phyloP scores from a whole-genome alignment of 352 stramenopile species.

The Phytopythium ostracodes region DNA sequence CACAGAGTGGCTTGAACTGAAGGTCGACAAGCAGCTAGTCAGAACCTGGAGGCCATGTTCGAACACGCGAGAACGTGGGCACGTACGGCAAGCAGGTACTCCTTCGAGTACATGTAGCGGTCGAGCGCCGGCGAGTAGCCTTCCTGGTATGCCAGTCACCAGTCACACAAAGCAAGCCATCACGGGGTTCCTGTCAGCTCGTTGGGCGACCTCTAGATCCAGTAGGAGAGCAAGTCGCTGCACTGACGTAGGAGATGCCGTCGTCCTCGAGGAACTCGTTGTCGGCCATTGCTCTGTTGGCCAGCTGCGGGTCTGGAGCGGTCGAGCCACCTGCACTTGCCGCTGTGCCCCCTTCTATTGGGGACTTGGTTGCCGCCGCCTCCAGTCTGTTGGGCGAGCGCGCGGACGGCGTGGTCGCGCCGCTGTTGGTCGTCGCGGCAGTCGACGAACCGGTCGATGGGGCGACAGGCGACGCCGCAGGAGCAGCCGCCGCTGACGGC shows the following conservation, averaged over 20 bases:
- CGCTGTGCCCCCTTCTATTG: neutral
- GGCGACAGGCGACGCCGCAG: conserved; percentile 15
- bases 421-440: conserved; percentile 3
- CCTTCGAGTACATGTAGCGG: conserved; percentile 55
- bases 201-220: neutral
- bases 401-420: neutral
- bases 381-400: conserved; percentile 15
- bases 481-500: conserved; percentile 5
- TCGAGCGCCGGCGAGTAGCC: conserved; percentile 29
- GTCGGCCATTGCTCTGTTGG: conserved; percentile 7
- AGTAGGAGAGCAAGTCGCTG: neutral
- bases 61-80: neutral
- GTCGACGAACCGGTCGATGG: neutral
- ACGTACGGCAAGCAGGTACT: conserved; percentile 50
- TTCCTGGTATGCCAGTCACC: conserved; percentile 12
- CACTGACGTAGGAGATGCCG: conserved; percentile 34
- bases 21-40: conserved; percentile 1
- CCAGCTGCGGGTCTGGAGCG: conserved; percentile 13
- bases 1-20: conserved; percentile 58
- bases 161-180: neutral
- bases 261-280: conserved; percentile 20
- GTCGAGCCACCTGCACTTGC: neutral
- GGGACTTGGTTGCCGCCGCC: neutral
- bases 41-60: neutral
- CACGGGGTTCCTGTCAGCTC: conserved; percentile 1